These are phyloP conservation scores for Psophocarpus tetragonolobus DNA, from an alignment of 306 rosid species.

Conservation along the genomic window DNA sequence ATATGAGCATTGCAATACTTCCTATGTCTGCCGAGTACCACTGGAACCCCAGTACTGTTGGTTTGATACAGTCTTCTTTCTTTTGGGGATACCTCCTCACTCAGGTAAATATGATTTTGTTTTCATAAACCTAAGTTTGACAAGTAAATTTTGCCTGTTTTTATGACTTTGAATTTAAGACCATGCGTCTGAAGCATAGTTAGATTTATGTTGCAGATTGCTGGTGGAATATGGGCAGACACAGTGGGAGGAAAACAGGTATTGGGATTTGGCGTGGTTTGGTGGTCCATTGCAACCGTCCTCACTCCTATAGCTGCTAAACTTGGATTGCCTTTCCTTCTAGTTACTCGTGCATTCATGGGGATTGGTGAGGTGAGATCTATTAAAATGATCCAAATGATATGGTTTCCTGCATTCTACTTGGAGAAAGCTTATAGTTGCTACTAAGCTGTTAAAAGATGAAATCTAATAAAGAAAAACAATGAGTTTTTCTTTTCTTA, in stretches of 20 bases:
- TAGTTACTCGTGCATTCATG: constrained; percentile 91
- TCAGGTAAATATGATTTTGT: constrained; percentile 57
- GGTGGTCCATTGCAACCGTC: constrained; percentile 92
- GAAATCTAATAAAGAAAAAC: background rate
- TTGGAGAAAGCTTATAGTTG: constrained; percentile 13
- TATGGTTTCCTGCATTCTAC: constrained; percentile 9
- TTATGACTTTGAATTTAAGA: constrained; percentile 13
- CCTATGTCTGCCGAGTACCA: constrained; percentile 95
- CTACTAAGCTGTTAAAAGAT: background rate
- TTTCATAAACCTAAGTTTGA: background rate
- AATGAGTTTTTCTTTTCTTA: constrained; percentile 23
- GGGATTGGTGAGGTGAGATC: constrained; percentile 92
- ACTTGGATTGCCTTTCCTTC: constrained; percentile 88
- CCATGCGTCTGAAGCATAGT: constrained; percentile 33
- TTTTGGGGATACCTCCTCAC: constrained; percentile 99
- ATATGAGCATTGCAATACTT: constrained; percentile 99
- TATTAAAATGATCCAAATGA: constrained; percentile 4
- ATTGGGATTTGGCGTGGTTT: constrained; percentile 85
- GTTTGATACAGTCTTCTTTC: constrained; percentile 94
- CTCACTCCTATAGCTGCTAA: constrained; percentile 96
- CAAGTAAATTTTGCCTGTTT: background rate
- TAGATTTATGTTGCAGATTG: constrained; percentile 68
- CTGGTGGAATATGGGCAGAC: constrained; percentile 99
- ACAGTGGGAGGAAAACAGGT: constrained; percentile 93
- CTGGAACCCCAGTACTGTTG: constrained; percentile 93